These are phyloP conservation scores for Dacryopinax spathularia DNA, from an alignment of 768 basidiomycete species.

Conservation along the genomic window DNA sequence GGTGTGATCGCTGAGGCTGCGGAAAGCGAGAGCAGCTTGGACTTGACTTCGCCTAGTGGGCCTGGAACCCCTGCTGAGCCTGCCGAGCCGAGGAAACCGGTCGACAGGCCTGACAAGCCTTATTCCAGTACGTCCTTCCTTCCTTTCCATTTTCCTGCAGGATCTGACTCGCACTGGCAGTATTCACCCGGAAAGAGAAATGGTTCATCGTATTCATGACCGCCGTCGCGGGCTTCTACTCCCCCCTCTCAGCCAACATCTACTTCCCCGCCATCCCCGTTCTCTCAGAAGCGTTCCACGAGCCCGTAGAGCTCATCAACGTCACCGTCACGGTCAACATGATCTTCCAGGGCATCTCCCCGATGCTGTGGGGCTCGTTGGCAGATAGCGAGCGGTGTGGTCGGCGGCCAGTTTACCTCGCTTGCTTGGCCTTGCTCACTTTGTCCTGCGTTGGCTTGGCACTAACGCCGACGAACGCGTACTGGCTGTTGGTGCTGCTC, in stretches of 20 bases:
- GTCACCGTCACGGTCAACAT: slow-evolving; percentile 69
- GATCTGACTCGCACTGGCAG: slow-evolving; percentile 13
- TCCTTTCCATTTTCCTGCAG: not conserved
- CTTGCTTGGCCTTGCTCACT: slow-evolving; percentile 48
- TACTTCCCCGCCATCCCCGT: slow-evolving; percentile 70
- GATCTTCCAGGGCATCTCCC: slow-evolving; percentile 48
- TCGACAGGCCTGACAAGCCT: not conserved
- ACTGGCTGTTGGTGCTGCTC: slow-evolving; percentile 69
- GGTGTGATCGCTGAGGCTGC: not conserved
- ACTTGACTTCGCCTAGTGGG: not conserved
- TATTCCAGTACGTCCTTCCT: not conserved
- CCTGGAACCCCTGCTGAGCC: not conserved
- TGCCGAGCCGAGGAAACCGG: not conserved
- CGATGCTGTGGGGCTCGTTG: slow-evolving; percentile 50
- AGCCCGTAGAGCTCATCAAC: slow-evolving; percentile 58
- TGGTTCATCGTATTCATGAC: slow-evolving; percentile 51
- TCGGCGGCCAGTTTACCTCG: slow-evolving; percentile 46
- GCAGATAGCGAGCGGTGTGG: slow-evolving; percentile 43
- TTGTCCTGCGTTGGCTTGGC: slow-evolving; percentile 52
- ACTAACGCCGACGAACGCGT: slow-evolving; percentile 41
- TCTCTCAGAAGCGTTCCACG: slow-evolving; percentile 45
- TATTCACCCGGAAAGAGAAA: slow-evolving; percentile 45
- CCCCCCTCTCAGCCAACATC: slow-evolving; percentile 60
- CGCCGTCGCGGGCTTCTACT: slow-evolving; percentile 40
- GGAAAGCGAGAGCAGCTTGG: not conserved